Conservation (phyloP, 352 stramenopile genomes). For the Phytophthora palmivora region DNA sequence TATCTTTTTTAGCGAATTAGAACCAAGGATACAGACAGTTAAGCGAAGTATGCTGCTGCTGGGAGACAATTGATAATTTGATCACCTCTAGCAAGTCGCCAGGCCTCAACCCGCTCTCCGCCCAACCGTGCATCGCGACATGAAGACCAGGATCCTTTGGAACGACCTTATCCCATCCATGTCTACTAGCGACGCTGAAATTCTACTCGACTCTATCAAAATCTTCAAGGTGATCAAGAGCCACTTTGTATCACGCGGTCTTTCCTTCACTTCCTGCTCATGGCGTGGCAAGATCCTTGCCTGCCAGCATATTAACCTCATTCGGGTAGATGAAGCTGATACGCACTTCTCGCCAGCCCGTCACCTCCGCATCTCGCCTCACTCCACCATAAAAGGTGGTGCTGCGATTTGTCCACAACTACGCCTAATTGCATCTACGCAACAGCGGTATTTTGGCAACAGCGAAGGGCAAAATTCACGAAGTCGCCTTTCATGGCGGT, state of each 20-base stretch:
- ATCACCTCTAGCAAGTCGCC: no score
- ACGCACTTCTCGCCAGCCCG: constrained; percentile 4
- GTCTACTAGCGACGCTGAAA: constrained; percentile 3
- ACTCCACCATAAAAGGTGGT: constrained; percentile 10
- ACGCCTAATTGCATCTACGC: background rate
- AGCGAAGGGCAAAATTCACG: background rate
- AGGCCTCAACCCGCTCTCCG: no score
- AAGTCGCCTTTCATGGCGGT: background rate
- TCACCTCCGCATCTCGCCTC: background rate
- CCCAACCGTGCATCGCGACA: no score
- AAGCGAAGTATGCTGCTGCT: no score
- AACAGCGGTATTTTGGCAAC: background rate
- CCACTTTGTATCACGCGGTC: background rate
- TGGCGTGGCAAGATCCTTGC: constrained; percentile 10
- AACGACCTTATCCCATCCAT: no score
- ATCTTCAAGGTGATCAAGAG: constrained; percentile 1
- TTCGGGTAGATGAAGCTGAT: background rate
- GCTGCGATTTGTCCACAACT: constrained; percentile 18
- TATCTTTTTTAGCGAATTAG: no score
- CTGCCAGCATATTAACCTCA: background rate
- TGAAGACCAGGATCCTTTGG: no score
- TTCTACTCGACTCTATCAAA: constrained; percentile 12
- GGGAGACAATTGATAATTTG: no score
- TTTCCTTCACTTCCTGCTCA: constrained; percentile 1
- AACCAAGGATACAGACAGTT: no score